These are phyloP conservation scores for Clarireedia hainanense DNA, from an alignment of 2,329 filamentous ascomycete species.

Conservation along the genomic window DNA sequence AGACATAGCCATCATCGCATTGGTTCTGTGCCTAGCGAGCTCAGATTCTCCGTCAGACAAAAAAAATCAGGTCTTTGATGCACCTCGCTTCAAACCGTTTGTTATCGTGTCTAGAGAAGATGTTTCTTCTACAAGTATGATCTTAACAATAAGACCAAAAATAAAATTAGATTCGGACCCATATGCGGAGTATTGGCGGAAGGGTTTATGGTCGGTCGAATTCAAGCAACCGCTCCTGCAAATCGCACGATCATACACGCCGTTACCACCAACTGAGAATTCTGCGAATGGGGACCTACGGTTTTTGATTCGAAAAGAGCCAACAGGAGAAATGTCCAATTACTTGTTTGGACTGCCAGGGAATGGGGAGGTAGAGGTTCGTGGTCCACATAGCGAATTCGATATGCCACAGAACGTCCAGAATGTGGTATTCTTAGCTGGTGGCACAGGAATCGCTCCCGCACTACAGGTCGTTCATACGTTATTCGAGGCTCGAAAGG, in stretches of 20 bases:
- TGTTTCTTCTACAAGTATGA: conserved; percentile 59
- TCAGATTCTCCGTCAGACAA: neutral
- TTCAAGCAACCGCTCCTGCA: conserved; percentile 92
- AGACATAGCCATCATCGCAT: neutral
- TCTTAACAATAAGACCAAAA: conserved; percentile 53
- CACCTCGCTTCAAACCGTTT: conserved; percentile 56
- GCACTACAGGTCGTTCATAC: conserved; percentile 72
- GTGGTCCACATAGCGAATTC: conserved; percentile 72
- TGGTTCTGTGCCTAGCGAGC: neutral
- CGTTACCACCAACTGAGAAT: conserved; percentile 51
- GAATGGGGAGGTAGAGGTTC: conserved; percentile 61
- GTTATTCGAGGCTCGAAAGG: conserved; percentile 38
- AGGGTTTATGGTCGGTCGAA: conserved; percentile 79
- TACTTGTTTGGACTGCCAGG: conserved; percentile 63
- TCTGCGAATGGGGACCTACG: conserved; percentile 43
- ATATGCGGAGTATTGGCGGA: conserved; percentile 43
- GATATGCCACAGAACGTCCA: conserved; percentile 44
- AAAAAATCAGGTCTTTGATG: conserved; percentile 39
- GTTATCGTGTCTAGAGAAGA: conserved; percentile 51
- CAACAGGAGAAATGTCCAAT: conserved; percentile 75
- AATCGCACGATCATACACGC: conserved; percentile 87
- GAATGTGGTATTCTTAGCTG: conserved; percentile 74
- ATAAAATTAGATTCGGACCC: conserved; percentile 12
- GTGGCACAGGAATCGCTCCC: conserved; percentile 76
- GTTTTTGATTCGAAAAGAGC: conserved; percentile 72